Evolutionary conservation across 495 filamentous ascomycete species (phyloP).

Genomic region (Aspergillus mulundensis): DNA sequence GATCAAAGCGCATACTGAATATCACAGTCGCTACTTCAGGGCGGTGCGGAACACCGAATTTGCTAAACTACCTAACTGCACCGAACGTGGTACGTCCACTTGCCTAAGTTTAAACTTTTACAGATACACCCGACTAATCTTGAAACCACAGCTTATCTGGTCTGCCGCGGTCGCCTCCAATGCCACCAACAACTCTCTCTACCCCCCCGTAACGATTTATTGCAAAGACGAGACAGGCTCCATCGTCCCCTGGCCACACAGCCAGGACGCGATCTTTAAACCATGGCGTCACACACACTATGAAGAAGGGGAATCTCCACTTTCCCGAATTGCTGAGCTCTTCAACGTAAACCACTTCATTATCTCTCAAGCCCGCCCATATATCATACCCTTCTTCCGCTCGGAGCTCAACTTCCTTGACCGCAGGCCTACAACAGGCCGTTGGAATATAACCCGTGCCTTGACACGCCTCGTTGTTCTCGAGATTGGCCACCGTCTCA

Average conservation of each 20-base stretch:
- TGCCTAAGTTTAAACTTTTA: background rate
- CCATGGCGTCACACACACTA: conserved; percentile 66
- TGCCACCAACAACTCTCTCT: conserved; percentile 63
- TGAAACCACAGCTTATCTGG: conserved; percentile 65
- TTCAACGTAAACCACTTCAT: conserved; percentile 99
- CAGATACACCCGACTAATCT: background rate
- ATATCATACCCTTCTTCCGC: conserved; percentile 83
- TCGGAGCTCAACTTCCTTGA: conserved; percentile 76
- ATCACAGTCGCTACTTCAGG: conserved; percentile 80
- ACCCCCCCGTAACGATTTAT: conserved; percentile 65
- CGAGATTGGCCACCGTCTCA: conserved; percentile 77
- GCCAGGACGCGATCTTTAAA: conserved; percentile 61
- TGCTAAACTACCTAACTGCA: conserved; percentile 90
- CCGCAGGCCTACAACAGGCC: conserved; percentile 51
- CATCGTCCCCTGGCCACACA: conserved; percentile 74
- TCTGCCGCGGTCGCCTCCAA: conserved; percentile 92
- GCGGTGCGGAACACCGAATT: conserved; percentile 71
- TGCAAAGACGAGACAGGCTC: conserved; percentile 79
- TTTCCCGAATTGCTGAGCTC: conserved; percentile 79
- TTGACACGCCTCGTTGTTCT: conserved; percentile 64
- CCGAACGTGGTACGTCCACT: conserved; percentile 76
- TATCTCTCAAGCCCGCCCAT: conserved; percentile 91
- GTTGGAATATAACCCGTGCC: conserved; percentile 55
- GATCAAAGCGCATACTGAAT: conserved; percentile 83
- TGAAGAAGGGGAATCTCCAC: conserved; percentile 72